Base-by-base conservation (phyloP, 1,284 basidiomycete genomes). In the Boletus semigastroideus region DNA sequence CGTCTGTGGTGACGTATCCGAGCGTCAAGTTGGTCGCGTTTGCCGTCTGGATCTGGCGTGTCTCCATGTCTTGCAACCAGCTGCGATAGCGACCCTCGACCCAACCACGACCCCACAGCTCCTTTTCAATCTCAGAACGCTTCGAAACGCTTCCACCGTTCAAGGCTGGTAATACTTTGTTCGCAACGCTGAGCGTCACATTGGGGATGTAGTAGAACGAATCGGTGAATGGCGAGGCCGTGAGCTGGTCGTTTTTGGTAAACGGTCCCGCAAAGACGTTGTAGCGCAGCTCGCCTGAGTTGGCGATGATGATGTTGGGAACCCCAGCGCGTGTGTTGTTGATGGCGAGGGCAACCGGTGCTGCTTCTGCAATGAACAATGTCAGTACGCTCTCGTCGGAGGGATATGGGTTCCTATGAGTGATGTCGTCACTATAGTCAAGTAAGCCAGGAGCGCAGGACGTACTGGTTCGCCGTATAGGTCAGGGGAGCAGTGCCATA, bases 231-330 rank as follows among this genome's bases (percentile, higher is more conserved):
- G 87, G 87, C 16, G 80, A 83, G 1, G 81, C 78, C 0, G 87
- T 88, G 22, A 90, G 76, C 65, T 90, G 83, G 66, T 92, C 90
- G 66, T 92, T 90, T 63, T 82, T 82, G 41, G 85, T 86, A 71
- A 92, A 92, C 3, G 80, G 57, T 1, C 90, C 90, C 2, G 74
- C 55, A 63, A 80, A 82, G 40, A 94, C 66, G 60, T 91, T 84
- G 71, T 86, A 92, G 43, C 91, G 81, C 61, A 86, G 77, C n/a
- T 77, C 84, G 16, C 86, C 91, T 2, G 86, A 82, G 68, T 92
- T 87, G 47, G 78, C 75, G 55, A 93, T 80, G 65, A 90, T 82
- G 53, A 90, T 69, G 57, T 80, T 84, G n/a, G 86, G 81, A 48
- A 80, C 77, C 12, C 63, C 65, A 4, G 79, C 75, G 34, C 84